Percentiles rank a stretch among this genome's conserved stretches.
Conservation (phyloP, 306 rosid genomes). For the Trifolium pratense region DNA sequence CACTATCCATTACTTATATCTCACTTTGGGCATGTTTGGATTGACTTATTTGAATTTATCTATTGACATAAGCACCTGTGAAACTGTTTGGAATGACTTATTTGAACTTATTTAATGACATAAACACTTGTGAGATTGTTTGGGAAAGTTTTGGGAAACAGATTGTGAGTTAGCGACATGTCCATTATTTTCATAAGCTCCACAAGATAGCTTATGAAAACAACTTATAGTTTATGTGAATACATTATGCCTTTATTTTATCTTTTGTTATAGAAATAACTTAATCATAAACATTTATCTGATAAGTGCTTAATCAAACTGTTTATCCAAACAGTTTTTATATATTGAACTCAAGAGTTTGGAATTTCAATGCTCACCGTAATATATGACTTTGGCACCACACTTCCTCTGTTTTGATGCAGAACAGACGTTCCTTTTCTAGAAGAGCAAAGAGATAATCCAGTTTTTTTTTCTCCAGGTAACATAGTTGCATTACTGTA, state of each 20-base stretch:
- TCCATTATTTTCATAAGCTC: neutral
- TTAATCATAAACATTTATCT: neutral
- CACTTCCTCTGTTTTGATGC: constrained; percentile 15
- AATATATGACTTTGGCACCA: constrained; percentile 3
- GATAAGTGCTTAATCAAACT: neutral
- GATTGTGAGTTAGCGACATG: neutral
- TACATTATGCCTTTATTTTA: neutral
- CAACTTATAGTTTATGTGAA: neutral
- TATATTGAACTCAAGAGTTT: neutral
- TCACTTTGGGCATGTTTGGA: neutral
- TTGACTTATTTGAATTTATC: neutral
- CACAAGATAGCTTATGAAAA: neutral
- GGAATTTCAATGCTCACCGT: neutral
- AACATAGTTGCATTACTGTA: neutral
- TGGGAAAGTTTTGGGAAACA: neutral
- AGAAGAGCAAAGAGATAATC: neutral
- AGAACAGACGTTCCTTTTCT: neutral
- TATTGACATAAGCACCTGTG: neutral
- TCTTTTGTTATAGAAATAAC: neutral
- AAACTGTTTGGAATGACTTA: neutral
- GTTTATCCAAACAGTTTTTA: neutral
- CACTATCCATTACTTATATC: neutral
- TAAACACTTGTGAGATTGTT: neutral
- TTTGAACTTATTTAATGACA: neutral
- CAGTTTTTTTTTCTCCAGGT: constrained; percentile 25